phyloP scores from a whole-genome alignment of 2,329 filamentous ascomycete species.

The Aspergillus neoniger region DNA sequence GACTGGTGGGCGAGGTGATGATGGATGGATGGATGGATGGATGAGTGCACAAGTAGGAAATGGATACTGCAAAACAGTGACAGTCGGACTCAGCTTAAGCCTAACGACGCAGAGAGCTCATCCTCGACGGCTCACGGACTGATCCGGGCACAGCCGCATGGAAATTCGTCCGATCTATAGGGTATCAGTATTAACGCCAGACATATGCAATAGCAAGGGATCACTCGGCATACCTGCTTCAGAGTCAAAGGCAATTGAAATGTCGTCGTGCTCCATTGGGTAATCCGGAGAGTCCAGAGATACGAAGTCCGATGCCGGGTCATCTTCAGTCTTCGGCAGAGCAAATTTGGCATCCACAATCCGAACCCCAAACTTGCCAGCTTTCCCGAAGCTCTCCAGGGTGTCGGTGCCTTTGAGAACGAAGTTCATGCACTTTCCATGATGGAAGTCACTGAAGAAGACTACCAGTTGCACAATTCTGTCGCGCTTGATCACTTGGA shows the following conservation, averaged over 20 bases:
- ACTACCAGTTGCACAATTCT: constrained; percentile 75
- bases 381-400: constrained; percentile 69
- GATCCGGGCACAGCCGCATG: constrained; percentile 42
- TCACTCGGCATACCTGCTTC: constrained; percentile 64
- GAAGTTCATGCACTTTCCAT: constrained; percentile 88
- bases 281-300: constrained; percentile 86
- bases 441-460: constrained; percentile 85
- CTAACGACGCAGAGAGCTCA: constrained; percentile 45
- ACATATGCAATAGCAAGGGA: not conserved
- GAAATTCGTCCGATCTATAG: constrained; percentile 41
- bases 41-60: not conserved
- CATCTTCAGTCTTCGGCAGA: constrained; percentile 62
- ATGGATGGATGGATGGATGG: not conserved
- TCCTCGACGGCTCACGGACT: constrained; percentile 41
- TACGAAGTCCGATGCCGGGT: constrained; percentile 68
- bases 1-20: not conserved
- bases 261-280: constrained; percentile 89
- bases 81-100: not conserved
- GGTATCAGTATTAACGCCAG: not conserved
- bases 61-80: not conserved
- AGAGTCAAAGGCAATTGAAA: constrained; percentile 79
- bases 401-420: constrained; percentile 79
- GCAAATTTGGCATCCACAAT: constrained; percentile 91
- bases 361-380: constrained; percentile 70
- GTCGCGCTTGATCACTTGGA: constrained; percentile 78